Percentiles rank a stretch among this genome's conserved stretches.
Evolutionary conservation across 495 filamentous ascomycete species (phyloP).

Genomic region (Penicillium fimorum): DNA sequence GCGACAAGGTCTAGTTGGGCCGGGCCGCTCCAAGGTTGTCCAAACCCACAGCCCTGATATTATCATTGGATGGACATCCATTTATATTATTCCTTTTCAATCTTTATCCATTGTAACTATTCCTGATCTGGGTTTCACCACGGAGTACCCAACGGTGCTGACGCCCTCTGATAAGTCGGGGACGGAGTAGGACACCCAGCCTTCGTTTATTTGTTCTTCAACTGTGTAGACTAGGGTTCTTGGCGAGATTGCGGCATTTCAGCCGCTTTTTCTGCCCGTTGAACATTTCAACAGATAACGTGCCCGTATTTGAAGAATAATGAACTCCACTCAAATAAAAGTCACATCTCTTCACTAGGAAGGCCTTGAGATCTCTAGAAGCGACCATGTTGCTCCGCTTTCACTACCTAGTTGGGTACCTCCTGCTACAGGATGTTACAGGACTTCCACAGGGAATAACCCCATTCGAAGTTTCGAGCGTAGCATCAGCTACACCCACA

Average conservation of each 20-base stretch:
- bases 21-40: background rate
- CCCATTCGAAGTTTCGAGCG: background rate
- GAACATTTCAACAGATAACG: background rate
- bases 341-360: background rate
- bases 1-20: background rate
- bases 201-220: background rate
- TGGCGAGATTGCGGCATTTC: background rate
- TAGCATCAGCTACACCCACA: background rate
- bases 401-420: background rate
- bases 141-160: background rate
- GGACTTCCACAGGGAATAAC: conserved; percentile 1
- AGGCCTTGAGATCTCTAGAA: background rate
- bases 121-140: background rate
- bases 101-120: background rate
- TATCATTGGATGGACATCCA: background rate
- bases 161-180: background rate
- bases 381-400: no score
- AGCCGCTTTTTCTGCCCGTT: background rate
- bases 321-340: no score
- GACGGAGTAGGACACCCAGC: background rate
- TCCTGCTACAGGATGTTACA: background rate
- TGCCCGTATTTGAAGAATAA: background rate
- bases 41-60: background rate
- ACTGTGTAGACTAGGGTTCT: background rate
- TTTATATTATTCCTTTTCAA: background rate